Base-by-base conservation (phyloP, 192 early-diverging fungal genomes). In the Entrophospora sp. region DNA sequence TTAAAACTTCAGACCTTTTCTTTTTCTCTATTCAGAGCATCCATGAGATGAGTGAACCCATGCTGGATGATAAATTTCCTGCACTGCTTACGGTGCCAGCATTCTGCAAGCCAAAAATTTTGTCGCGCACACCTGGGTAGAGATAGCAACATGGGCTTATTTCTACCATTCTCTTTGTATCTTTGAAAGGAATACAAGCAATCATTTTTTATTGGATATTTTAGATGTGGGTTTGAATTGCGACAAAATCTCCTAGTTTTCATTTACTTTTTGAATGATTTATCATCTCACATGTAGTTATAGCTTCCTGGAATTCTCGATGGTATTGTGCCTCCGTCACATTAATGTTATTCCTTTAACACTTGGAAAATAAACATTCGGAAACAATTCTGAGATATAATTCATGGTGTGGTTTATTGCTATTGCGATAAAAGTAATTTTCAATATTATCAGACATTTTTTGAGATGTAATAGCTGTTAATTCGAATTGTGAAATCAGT, bases 171-270 rank as follows among this genome's bases (percentile, higher is more conserved):
- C 8, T 52, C 14, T 52, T 14, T 27, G 20, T 14, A 52, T 52
- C 22, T 52, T 52, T 27, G 5, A 14, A 52, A 52, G 24, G 27
- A 52, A 52, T 31, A 52, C 3, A 52, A 27, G 3, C 5, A 4
- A 10, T n/a, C n/a, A n/a, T 52, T 52, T 52, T 52, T 52, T 52
- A 52, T 52, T 52, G 27, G 22, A 52, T 52, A 52, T 18, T 25
- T 52, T 52, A 25, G 27, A 52, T 9, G 14, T 52, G 22, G 25
- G 5, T n/a, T 52, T 52, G 27, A 52, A 52, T 8, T 52, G 49
- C 6, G 25, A 52, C 27, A 52, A 52, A 25, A 52, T 52, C 20
- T 25, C 5, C 49, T 14, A 52, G 14, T 14, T 52, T 52, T 52
- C 28, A 14, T 27, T 52, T 52, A 31, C 24, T 52, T 52, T 52